phyloP scores from a whole-genome alignment of 495 filamentous ascomycete genomes.

The Podospora pseudoanserina region DNA sequence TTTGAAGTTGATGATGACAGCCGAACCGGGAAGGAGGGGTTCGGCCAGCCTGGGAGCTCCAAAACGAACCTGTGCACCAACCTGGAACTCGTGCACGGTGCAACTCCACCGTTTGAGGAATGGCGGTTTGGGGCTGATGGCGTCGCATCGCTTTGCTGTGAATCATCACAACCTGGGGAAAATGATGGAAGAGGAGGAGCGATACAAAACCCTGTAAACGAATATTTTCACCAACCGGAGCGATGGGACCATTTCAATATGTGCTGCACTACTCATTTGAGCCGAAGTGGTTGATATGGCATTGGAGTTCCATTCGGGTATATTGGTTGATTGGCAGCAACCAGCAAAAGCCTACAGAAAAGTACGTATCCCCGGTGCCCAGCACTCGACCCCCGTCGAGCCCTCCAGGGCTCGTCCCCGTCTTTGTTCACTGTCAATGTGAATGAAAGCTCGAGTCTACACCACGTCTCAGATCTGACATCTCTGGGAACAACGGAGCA shows the following conservation, averaged over 20 bases:
- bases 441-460: neutral
- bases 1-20: slow-evolving; percentile 28
- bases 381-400: neutral
- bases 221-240: neutral
- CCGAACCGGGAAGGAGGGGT: slow-evolving; percentile 3
- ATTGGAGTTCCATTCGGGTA: slow-evolving; percentile 5
- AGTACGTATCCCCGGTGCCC: neutral
- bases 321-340: neutral
- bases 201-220: neutral
- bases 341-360: neutral
- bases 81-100: neutral
- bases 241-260: neutral
- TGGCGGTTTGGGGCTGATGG: neutral
- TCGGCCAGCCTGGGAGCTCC: neutral
- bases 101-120: too few species aligned
- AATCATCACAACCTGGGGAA: neutral
- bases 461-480: neutral
- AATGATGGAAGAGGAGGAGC: neutral
- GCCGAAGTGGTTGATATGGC: slow-evolving; percentile 2
- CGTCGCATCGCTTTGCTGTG: neutral
- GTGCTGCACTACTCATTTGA: neutral
- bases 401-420: neutral
- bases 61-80: neutral
- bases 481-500: neutral
- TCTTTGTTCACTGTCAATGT: too few species aligned